Conservation (phyloP, 768 basidiomycete genomes). For the Serendipita vermifera region DNA sequence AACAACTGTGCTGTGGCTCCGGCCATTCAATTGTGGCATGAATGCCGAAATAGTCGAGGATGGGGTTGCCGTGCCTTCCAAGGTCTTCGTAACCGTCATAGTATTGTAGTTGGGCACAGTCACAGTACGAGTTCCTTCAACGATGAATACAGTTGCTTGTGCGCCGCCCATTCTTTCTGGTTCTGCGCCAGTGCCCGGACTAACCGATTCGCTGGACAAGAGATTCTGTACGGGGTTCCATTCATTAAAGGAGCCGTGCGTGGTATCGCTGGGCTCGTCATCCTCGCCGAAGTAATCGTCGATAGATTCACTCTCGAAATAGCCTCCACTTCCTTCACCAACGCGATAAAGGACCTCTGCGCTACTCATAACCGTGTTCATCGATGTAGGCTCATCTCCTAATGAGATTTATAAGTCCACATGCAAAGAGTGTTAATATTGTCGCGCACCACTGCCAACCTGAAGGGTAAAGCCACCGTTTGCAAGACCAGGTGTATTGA, state of each 20-base stretch:
- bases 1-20: not conserved
- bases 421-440: not conserved
- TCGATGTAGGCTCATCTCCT: not conserved
- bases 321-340: conserved; percentile 12
- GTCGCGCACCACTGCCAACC: conserved; percentile 22
- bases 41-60: not conserved
- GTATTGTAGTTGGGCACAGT: too few relatives aligned
- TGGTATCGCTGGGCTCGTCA: not conserved
- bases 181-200: too few relatives aligned
- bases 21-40: not conserved
- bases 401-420: not conserved
- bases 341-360: conserved; percentile 52
- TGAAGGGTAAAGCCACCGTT: conserved; percentile 53
- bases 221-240: too few relatives aligned
- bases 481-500: conserved; percentile 62
- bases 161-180: too few relatives aligned
- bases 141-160: too few relatives aligned
- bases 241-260: too few relatives aligned
- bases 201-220: too few relatives aligned
- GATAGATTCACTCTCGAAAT: conserved; percentile 5
- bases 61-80: not conserved
- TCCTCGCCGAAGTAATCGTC: not conserved
- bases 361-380: conserved; percentile 34
- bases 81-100: too few relatives aligned
- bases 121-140: too few relatives aligned